Percentiles rank a stretch among this genome's conserved stretches.
Evolutionary conservation across 768 basidiomycete species (phyloP).

Genomic region (Tremella fuciformis): DNA sequence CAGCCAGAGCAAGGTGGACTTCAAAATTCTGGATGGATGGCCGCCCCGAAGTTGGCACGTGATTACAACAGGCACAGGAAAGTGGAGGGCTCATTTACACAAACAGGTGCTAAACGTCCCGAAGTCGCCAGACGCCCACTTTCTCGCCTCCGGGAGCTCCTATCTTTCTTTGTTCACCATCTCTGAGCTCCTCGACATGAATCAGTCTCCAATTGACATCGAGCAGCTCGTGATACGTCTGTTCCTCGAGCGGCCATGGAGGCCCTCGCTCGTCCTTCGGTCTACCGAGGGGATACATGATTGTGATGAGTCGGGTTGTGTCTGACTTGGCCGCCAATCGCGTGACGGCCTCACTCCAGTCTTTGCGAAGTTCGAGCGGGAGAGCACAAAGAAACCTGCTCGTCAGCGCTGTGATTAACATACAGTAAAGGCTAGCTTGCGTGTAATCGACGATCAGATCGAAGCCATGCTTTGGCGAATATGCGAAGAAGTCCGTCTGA

Average conservation of each 20-base stretch:
- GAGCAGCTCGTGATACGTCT: slow-evolving; percentile 40
- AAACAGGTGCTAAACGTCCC: background rate
- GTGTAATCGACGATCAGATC: slow-evolving; percentile 47
- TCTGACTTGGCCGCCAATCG: slow-evolving; percentile 15
- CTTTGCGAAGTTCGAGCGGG: slow-evolving; percentile 22
- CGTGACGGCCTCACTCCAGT: slow-evolving; percentile 31
- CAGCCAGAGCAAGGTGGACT: no score
- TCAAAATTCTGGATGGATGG: no score
- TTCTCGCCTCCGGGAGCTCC: slow-evolving; percentile 28
- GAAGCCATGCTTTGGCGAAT: slow-evolving; percentile 23
- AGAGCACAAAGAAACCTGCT: slow-evolving; percentile 48
- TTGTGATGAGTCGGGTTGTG: slow-evolving; percentile 33
- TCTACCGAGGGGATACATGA: slow-evolving; percentile 41
- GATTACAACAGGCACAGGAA: background rate
- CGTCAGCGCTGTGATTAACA: background rate
- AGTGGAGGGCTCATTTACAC: background rate
- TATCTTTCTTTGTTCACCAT: slow-evolving; percentile 18
- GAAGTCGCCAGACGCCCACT: slow-evolving; percentile 25
- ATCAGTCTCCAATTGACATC: slow-evolving; percentile 38
- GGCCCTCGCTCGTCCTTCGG: slow-evolving; percentile 17
- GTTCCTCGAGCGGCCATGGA: slow-evolving; percentile 33
- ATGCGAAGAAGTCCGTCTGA: slow-evolving; percentile 37
- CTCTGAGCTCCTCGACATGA: slow-evolving; percentile 20
- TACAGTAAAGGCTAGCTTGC: slow-evolving; percentile 26
- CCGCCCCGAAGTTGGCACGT: no score